Percentiles rank a stretch among this genome's conserved stretches.
phyloP scores from a whole-genome alignment of 768 basidiomycete species.

The Gyrodon lividus region DNA sequence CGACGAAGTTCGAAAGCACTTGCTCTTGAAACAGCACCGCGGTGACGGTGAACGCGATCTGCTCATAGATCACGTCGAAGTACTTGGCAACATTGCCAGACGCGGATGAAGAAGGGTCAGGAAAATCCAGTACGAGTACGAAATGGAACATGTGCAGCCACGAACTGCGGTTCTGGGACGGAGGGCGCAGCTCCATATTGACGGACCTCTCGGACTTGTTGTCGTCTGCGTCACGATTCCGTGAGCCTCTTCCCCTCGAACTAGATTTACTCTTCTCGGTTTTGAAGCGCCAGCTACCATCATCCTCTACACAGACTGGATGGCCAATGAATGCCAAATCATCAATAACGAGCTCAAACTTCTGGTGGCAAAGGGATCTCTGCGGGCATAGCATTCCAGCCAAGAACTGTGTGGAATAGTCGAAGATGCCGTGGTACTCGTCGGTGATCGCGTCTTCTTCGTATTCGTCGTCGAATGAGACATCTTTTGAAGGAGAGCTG shows the following conservation, averaged over 20 bases:
- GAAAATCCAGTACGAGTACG: conserved; percentile 83
- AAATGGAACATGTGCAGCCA: conserved; percentile 83
- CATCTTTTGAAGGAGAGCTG: conserved; percentile 49
- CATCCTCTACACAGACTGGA: conserved; percentile 78
- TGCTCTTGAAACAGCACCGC: conserved; percentile 94
- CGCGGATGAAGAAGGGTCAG: conserved; percentile 84
- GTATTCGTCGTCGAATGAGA: conserved; percentile 34
- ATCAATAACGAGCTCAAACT: conserved; percentile 90
- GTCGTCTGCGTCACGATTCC: conserved; percentile 41
- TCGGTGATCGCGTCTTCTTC: conserved; percentile 35
- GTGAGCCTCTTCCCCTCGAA: conserved; percentile 57
- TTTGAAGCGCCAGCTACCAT: conserved; percentile 75
- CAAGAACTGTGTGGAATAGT: conserved; percentile 78
- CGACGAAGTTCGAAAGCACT: conserved; percentile 82
- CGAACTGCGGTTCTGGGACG: conserved; percentile 32
- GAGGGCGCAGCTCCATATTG: conserved; percentile 34
- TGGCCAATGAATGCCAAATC: conserved; percentile 93
- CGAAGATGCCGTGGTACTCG: conserved; percentile 72
- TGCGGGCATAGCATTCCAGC: conserved; percentile 80
- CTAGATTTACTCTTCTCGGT: conserved; percentile 53
- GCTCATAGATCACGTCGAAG: conserved; percentile 85
- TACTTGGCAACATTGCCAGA: conserved; percentile 76
- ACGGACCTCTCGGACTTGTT: conserved; percentile 31
- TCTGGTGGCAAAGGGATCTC: conserved; percentile 82
- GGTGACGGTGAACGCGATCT: conserved; percentile 85